Base-by-base conservation (phyloP, 176 grass and related monocot genomes). In the Leersia perrieri region DNA sequence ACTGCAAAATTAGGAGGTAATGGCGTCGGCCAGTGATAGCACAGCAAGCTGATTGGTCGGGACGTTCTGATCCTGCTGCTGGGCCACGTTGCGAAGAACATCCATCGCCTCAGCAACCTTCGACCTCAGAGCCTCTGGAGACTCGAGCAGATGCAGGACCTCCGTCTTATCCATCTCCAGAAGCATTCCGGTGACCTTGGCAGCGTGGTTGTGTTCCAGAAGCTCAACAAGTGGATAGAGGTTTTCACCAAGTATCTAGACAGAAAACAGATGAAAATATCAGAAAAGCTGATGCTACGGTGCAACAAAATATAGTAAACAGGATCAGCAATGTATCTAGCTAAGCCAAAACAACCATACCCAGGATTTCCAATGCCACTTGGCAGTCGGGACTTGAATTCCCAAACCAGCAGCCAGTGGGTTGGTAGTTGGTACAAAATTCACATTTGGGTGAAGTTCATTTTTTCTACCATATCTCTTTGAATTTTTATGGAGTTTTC, bases 101-200 rank as follows among this genome's bases (percentile, higher is more conserved):
- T 98, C 92, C 92, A 98, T 95, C 1, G 95, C 95, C 81, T 98
- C 95, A 2, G 88, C 83, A 74, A 98, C 95, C 90, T 98, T 98
- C 0, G 81, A 87, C 74, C 92, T 93, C 39, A 98, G 81, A 49
- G 95, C 92, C 25, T 98, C 92, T 0, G 95, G 92, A 7, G 95
- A 92, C 84, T 98, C 89, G 25, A 94, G 88, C 78, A 98, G 53
- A 82, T 98, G 95, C 9, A 98, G 86, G 39, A 98, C 95, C 81
- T 98, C 89, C 3, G 90, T 92, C 90, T 98, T 90, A 82, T 95
- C 95, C 95, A 95, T 98, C 82, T 98, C 95, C 74, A 98, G 82
- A 32, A 98, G 92, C 95, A 95, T 98, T 73, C 92, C 95, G 0
- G 90, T 95, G 8, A 93, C 95, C 83, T 94, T 94, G 11, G 92